Evolutionary conservation across 306 rosid genomes (phyloP), one percentile per base, ranked within the genome.

Genomic region (Cicer cuneatum): DNA sequence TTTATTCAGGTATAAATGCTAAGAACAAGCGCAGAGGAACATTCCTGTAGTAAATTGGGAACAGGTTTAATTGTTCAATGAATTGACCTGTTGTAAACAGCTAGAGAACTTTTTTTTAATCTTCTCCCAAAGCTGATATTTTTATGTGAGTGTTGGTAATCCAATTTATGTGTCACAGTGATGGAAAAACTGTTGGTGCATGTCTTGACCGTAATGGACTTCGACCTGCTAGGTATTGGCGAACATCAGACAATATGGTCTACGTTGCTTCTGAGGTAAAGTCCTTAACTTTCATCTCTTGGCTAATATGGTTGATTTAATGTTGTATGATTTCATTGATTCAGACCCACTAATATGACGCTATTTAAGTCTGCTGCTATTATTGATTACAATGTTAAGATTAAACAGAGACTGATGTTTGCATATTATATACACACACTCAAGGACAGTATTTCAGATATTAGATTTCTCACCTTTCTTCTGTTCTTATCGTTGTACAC

Each of bases 141-240:
- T 39, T 74, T 68, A n/a, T 73, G 80, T 82, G 78, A 78, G 80
- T 43, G 40, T 75, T 80, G 46, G 52, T 78, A 68, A 66, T 80
- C 73, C 71, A 70, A 71, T 47, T 78, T 53, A 21, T 80, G 60
- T 85, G 83, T 72, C 60, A 57, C 87, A 94, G 99, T 81, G 99
- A 94, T 79, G 99, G 99, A 79, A 94, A 94, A 82, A 94, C 99
- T 39, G 96, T 94, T 45, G 99, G 99, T 73, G 99, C 99, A 33
- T 88, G 93, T 73, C 99, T 94, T 81, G 99, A 94, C 65, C 94
- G 99, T 19, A 94, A 94, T 88, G 99, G 99, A 81, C 91, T 94
- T 66, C 90, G 99, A 47, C 99, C 99, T 14, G 99, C 99, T 75
- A 88, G 99, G 85, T 94, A 90, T 84, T 94, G 99, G 99, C 91